Conservation (phyloP, 768 basidiomycete species). For the Rhodosporidiobolus odoratus region DNA sequence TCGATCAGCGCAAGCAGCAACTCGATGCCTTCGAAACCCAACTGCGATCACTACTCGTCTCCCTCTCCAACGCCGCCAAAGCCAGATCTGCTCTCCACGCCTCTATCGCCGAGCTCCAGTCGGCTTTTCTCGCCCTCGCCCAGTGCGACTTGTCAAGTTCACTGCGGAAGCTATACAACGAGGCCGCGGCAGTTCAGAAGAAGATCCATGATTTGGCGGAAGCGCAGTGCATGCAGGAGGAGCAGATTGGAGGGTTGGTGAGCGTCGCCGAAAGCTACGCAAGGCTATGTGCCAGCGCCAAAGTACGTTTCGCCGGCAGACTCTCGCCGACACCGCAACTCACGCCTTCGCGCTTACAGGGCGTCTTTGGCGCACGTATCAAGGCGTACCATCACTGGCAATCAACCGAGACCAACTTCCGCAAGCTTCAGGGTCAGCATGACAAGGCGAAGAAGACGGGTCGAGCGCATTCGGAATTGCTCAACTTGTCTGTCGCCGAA, state of each 20-base stretch:
- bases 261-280: slow-evolving; percentile 86
- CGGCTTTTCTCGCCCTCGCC: slow-evolving; percentile 60
- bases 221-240: slow-evolving; percentile 73
- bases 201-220: slow-evolving; percentile 69
- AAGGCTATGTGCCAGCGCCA: slow-evolving; percentile 52
- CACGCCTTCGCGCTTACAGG: slow-evolving; percentile 48
- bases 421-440: slow-evolving; percentile 66
- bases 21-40: slow-evolving; percentile 87
- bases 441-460: slow-evolving; percentile 79
- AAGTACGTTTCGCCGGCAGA: slow-evolving; percentile 45
- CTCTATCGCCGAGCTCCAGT: slow-evolving; percentile 60
- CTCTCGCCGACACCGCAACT: slow-evolving; percentile 49
- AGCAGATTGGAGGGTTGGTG: slow-evolving; percentile 61
- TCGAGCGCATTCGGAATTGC: slow-evolving; percentile 61
- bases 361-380: slow-evolving; percentile 81
- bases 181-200: slow-evolving; percentile 67
- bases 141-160: slow-evolving; percentile 50
- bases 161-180: slow-evolving; percentile 63
- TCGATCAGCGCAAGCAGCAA: slow-evolving; percentile 75
- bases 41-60: slow-evolving; percentile 74
- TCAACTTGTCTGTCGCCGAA: slow-evolving; percentile 67
- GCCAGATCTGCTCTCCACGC: slow-evolving; percentile 56
- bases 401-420: slow-evolving; percentile 65
- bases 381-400: slow-evolving; percentile 79
- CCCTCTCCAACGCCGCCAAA: slow-evolving; percentile 77